phyloP scores from a whole-genome alignment of 202 grass and related monocot genomes.

The Sporobolus alterniflorus region DNA sequence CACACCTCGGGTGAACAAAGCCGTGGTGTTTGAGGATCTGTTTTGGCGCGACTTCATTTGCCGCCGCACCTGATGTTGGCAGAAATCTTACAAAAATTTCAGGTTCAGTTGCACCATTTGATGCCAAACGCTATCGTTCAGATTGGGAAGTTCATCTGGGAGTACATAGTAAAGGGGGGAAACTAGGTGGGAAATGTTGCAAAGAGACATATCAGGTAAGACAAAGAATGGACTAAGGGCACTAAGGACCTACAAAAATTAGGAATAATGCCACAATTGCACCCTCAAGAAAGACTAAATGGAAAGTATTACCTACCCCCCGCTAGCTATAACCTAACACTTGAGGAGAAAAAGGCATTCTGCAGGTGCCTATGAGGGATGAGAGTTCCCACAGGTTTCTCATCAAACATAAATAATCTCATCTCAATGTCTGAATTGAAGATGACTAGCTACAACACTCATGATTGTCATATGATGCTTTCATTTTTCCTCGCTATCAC shows the following conservation, averaged over 20 bases:
- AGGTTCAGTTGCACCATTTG: too few relatives aligned
- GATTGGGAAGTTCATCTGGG: too few relatives aligned
- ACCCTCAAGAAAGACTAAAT: neutral
- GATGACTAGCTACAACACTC: neutral
- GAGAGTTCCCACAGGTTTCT: neutral
- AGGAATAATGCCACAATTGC: neutral
- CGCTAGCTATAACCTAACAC: neutral
- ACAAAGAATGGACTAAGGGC: neutral
- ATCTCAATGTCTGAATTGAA: neutral
- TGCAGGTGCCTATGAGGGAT: neutral
- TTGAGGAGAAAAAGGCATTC: neutral
- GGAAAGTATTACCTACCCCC: neutral
- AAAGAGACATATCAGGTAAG: too few relatives aligned
- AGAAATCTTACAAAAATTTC: too few relatives aligned
- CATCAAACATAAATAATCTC: neutral
- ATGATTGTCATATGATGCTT: neutral
- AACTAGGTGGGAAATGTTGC: too few relatives aligned
- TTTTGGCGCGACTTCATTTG: too few relatives aligned
- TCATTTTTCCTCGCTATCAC: neutral
- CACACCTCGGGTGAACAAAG: too few relatives aligned
- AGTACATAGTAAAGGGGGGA: too few relatives aligned
- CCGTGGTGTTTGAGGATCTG: too few relatives aligned
- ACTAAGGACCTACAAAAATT: neutral
- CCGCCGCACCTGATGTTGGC: too few relatives aligned
- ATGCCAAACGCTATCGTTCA: too few relatives aligned